These are phyloP conservation scores for Neckera pumila DNA, from an alignment of 225 moss, liverwort and hornwort genomes.

Conservation along the genomic window DNA sequence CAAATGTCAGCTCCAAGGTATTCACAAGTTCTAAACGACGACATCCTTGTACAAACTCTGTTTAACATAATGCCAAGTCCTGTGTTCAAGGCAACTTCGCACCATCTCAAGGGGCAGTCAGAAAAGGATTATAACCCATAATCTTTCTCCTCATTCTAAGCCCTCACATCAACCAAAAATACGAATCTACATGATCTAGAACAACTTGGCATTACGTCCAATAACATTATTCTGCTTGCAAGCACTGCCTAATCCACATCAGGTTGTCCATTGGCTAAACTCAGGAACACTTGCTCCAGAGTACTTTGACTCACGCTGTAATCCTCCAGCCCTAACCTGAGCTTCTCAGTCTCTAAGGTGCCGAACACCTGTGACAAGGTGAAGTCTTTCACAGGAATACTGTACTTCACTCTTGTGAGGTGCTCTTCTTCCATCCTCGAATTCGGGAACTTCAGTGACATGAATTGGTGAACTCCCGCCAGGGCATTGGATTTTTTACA, in stretches of 20 bases:
- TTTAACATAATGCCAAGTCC: not conserved
- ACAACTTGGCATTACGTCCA: not conserved
- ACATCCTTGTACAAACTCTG: not conserved
- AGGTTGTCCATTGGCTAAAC: constrained; percentile 57
- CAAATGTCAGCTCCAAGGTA: not conserved
- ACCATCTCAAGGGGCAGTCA: not conserved
- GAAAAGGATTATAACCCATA: not conserved
- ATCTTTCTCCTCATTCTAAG: not conserved
- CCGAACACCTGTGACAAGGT: constrained; percentile 68
- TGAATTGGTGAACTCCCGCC: constrained; percentile 47
- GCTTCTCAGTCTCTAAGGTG: constrained; percentile 67
- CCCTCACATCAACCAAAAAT: not conserved
- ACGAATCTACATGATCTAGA: not conserved
- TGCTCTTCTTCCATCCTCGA: constrained; percentile 73
- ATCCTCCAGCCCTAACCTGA: constrained; percentile 60
- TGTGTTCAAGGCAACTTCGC: not conserved
- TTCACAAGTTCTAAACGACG: not conserved
- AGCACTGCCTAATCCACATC: not conserved
- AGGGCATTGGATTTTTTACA: constrained; percentile 28
- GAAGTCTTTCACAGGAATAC: constrained; percentile 60
- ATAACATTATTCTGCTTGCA: not conserved
- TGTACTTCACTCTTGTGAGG: constrained; percentile 64
- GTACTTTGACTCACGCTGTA: constrained; percentile 92
- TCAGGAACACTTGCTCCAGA: constrained; percentile 90
- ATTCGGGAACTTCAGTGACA: constrained; percentile 44